A percentile compares a stretch with the other conserved stretches of the same genome.
Conservation (phyloP, 139 green algal species). For the Coccomyxa sp. region DNA sequence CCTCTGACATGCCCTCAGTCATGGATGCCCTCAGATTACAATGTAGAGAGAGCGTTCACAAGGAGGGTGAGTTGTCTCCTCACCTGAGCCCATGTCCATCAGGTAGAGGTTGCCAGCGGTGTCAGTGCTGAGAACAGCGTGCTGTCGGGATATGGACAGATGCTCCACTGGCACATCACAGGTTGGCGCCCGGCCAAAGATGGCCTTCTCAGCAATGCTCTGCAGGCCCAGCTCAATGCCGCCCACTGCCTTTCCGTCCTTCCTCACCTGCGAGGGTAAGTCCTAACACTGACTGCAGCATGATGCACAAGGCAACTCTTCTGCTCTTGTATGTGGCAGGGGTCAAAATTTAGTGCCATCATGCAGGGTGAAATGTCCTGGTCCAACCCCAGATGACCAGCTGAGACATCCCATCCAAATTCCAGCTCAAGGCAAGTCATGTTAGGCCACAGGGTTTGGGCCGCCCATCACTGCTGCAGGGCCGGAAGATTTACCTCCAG, state of each 20-base stretch:
- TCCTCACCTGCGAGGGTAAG: slow-evolving; percentile 44
- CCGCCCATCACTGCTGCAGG: too few species aligned
- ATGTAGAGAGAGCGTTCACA: neutral
- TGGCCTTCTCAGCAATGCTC: neutral
- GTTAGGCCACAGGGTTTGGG: too few species aligned
- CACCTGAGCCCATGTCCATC: slow-evolving; percentile 63
- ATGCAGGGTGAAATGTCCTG: too few species aligned
- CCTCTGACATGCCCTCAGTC: neutral
- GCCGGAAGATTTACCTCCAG: too few species aligned
- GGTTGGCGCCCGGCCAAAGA: slow-evolving; percentile 54
- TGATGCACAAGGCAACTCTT: too few species aligned
- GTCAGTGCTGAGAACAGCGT: slow-evolving; percentile 52
- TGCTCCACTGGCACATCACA: slow-evolving; percentile 71
- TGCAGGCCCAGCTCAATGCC: neutral
- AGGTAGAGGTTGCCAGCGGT: slow-evolving; percentile 35
- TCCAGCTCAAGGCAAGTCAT: too few species aligned
- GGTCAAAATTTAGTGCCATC: too few species aligned
- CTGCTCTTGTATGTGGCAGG: too few species aligned
- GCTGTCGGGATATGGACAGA: slow-evolving; percentile 57
- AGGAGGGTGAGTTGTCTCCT: neutral
- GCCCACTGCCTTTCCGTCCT: slow-evolving; percentile 51
- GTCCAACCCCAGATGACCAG: too few species aligned
- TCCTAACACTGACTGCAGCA: too few species aligned
- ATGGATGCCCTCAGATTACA: neutral
- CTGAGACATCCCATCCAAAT: too few species aligned